A percentile compares a stretch with the other conserved stretches of the same genome.
These are phyloP conservation scores for Globisporangium cylindrosporum DNA, from an alignment of 352 stramenopile species.

Conservation along the genomic window DNA sequence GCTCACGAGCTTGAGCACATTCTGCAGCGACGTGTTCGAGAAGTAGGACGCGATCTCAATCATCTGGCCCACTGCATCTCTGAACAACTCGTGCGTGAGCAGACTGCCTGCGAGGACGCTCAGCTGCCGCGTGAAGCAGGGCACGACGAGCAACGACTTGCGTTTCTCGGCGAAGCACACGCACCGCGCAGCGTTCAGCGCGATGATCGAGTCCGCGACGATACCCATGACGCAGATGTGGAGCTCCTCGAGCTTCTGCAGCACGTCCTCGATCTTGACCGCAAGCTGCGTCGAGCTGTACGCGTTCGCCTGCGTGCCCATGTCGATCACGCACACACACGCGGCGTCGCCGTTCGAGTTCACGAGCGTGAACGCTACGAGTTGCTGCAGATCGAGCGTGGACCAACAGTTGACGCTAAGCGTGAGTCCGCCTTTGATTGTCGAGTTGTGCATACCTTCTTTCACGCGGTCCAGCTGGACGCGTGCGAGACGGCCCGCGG, in stretches of 20 bases:
- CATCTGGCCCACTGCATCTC: constrained; percentile 45
- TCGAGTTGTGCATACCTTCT: constrained; percentile 80
- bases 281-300: constrained; percentile 30
- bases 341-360: constrained; percentile 79
- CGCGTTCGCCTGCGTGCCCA: constrained; percentile 27
- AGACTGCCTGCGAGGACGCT: constrained; percentile 52
- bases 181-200: constrained; percentile 48
- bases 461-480: constrained; percentile 76
- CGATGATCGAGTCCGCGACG: constrained; percentile 62
- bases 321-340: constrained; percentile 61
- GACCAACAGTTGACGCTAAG: constrained; percentile 72
- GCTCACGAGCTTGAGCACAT: constrained; percentile 32
- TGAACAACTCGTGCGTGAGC: constrained; percentile 51
- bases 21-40: constrained; percentile 43
- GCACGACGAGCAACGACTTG: constrained; percentile 57
- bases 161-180: constrained; percentile 40
- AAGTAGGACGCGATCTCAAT: constrained; percentile 69
- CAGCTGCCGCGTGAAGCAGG: constrained; percentile 57
- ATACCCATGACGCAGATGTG: constrained; percentile 75
- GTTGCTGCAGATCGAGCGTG: constrained; percentile 56
- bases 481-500: constrained; percentile 29
- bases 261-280: constrained; percentile 52
- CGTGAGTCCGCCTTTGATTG: constrained; percentile 74
- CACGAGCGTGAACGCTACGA: constrained; percentile 74
- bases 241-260: constrained; percentile 43